Base-by-base conservation (phyloP, 805 yeast species). In the Candida coquimbonensis region DNA sequence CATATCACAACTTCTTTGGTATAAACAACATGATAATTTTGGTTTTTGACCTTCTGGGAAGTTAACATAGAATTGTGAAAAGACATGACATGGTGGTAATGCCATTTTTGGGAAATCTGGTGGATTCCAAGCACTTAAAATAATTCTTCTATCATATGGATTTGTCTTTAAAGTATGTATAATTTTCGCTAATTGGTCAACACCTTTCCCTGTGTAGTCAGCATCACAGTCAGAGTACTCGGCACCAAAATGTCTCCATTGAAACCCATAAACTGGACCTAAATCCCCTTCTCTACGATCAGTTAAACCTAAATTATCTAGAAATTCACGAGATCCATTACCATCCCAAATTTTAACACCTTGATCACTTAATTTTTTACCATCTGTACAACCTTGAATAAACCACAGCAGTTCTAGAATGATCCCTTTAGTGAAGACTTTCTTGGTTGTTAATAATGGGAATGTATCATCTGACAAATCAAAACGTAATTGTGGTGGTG, bases 331-430 rank as follows among this genome's bases (percentile, higher is more conserved):
- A 34, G 96, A 86, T 11, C 98, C 99, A 63, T 93, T 93, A 16
- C 99, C 99, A 64, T 93, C 99, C 99, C 99, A 93, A 46, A 93
- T 93, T 60, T 81, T 90, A n/a, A 93, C 95, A 33, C 96, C 96
- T 54, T 83, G 77, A 3, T 83, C 95, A 14, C 83, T 69, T 38
- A 93, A 69, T 51, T 75, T 72, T 53, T 83, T 84, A 34, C 93
- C 95, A 61, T 91, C 95, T 0, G 99, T 93, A 51, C 82, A 78
- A 1, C 98, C 99, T 5, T 79, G 72, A 9, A 93, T 75, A 60
- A 93, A 93, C 99, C 99, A 93, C 13, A 93, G 72, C 29, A 93
- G 71, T 63, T 93, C 99, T 52, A 87, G 80, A 32, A 91, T 77
- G 38, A 93, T 88, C 9, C 90, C 99, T 52, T 84, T 83, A 51